Conservation (phyloP, 345 rosid genomes). For the Eucalyptus caleyi region DNA sequence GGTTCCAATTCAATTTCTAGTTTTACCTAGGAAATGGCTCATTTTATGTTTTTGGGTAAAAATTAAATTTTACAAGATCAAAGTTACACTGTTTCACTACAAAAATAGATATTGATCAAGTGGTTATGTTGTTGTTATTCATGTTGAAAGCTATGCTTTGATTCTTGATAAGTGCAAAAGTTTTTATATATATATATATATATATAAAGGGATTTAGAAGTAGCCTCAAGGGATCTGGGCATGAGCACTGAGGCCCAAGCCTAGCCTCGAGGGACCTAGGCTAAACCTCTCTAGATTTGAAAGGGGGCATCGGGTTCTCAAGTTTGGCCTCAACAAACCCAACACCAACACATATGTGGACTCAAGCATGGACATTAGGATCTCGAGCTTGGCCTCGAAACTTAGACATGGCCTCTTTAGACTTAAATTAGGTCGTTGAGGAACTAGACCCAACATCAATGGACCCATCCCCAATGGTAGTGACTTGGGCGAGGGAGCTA, state of each 20-base stretch:
- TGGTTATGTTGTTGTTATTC: background rate
- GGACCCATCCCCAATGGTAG: too few relatives aligned
- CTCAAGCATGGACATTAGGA: background rate
- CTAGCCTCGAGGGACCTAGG: background rate
- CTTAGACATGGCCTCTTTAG: background rate
- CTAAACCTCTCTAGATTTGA: background rate
- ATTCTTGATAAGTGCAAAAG: background rate
- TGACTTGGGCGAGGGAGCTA: background rate
- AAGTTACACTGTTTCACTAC: background rate
- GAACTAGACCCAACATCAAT: background rate
- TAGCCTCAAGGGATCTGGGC: background rate
- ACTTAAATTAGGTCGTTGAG: background rate
- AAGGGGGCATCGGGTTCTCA: background rate
- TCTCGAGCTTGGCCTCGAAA: background rate
- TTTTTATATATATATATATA: background rate
- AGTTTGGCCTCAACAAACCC: background rate
- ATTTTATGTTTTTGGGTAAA: too few relatives aligned
- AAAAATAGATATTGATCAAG: background rate
- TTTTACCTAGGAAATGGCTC: background rate
- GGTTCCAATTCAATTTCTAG: too few relatives aligned
- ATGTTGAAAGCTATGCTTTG: background rate
- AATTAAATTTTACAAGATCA: too few relatives aligned
- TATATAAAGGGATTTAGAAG: background rate
- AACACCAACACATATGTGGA: background rate
- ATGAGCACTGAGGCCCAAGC: fast-evolving